Conservation (phyloP, 257 asterid species). For the Solanum piurae region DNA sequence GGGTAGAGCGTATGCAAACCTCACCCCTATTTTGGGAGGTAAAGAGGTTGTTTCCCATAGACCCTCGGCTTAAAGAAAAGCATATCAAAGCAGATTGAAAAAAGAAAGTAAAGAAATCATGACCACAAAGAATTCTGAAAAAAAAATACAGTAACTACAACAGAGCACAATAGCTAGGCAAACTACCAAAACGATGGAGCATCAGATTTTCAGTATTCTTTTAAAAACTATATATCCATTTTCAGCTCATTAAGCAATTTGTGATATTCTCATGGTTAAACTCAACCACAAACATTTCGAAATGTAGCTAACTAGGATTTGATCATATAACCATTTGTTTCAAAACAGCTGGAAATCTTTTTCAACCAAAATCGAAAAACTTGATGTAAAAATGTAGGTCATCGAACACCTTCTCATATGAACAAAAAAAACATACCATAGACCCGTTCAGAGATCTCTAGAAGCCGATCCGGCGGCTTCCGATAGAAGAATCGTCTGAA, state of each 20-base stretch:
- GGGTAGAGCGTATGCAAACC: background rate
- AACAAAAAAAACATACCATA: conserved; percentile 38
- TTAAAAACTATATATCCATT: background rate
- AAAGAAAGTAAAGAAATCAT: background rate
- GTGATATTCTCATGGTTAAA: background rate
- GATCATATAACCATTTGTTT: background rate
- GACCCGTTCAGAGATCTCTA: conserved; percentile 97
- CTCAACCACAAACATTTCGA: background rate
- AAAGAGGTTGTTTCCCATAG: background rate
- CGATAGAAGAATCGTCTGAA: conserved; percentile 87
- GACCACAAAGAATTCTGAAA: background rate
- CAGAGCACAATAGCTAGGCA: background rate
- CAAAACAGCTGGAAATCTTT: background rate
- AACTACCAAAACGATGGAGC: background rate
- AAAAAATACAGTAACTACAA: background rate
- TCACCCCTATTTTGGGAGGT: background rate
- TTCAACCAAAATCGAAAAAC: background rate
- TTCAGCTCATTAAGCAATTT: background rate
- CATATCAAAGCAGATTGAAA: background rate
- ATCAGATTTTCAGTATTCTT: background rate
- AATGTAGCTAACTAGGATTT: background rate
- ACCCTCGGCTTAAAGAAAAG: background rate
- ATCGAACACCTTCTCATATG: background rate
- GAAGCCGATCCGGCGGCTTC: conserved; percentile 99
- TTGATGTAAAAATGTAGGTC: background rate